Evolutionary conservation across 2,329 filamentous ascomycete genomes (phyloP).

Genomic region (Colletotrichum sp.): DNA sequence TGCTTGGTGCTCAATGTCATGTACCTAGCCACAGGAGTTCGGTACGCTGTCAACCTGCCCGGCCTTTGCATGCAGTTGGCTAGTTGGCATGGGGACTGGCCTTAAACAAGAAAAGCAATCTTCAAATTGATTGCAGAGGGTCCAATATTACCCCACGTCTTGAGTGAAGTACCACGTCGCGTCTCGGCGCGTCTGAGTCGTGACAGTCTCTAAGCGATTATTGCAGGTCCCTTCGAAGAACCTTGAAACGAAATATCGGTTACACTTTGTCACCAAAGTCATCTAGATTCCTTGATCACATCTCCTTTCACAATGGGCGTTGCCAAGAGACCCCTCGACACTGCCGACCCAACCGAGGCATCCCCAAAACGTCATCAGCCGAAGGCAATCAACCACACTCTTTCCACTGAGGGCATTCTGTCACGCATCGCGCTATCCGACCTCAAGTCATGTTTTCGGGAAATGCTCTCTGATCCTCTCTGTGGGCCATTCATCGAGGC

Average conservation of each 20-base stretch:
- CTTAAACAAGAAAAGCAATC: background rate
- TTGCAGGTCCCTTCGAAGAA: background rate
- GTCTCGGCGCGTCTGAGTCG: background rate
- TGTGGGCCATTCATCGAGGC: background rate
- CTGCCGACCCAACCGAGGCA: background rate
- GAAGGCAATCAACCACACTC: background rate
- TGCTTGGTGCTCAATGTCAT: background rate
- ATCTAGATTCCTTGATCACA: background rate
- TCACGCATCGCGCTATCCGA: background rate
- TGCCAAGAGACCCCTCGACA: background rate
- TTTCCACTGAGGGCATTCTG: background rate
- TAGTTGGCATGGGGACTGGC: background rate
- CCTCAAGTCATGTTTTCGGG: background rate
- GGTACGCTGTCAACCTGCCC: background rate
- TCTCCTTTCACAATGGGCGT: background rate
- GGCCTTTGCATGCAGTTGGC: background rate
- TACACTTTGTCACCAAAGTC: background rate
- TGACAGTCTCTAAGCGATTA: background rate
- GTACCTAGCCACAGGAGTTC: background rate
- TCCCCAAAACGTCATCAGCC: background rate
- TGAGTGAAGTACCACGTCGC: background rate
- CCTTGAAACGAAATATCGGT: background rate
- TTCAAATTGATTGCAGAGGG: background rate
- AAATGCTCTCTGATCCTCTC: background rate
- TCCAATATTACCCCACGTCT: background rate